Evolutionary conservation across 352 stramenopile genomes (phyloP).

Genomic region (Pythium utonaiense): DNA sequence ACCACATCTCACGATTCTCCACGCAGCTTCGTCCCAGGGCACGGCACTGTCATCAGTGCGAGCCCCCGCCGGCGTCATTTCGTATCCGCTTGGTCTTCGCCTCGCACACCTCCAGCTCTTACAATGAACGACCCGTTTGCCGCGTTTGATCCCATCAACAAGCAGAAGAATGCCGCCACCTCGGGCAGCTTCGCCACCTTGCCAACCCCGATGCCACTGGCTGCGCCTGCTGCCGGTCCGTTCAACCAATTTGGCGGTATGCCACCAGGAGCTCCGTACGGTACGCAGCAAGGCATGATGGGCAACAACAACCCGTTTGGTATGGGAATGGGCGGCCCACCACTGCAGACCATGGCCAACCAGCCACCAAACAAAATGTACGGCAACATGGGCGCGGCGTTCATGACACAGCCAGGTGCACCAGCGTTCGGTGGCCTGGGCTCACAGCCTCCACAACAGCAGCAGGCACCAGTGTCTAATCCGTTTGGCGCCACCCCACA

Average conservation of each 20-base stretch:
- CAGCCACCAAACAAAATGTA: constrained; percentile 22
- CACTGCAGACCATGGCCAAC: constrained; percentile 21
- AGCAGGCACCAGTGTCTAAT: constrained; percentile 5
- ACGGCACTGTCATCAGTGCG: neutral
- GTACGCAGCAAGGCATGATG: constrained; percentile 7
- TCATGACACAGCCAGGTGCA: constrained; percentile 60
- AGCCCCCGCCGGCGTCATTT: constrained; percentile 11
- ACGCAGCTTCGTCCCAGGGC: neutral
- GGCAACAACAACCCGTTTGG: constrained; percentile 18
- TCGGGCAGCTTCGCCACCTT: constrained; percentile 20
- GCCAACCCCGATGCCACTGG: constrained; percentile 22
- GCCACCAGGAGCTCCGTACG: constrained; percentile 32
- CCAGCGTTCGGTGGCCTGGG: constrained; percentile 41
- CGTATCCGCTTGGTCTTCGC: neutral
- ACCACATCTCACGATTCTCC: neutral
- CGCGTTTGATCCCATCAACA: constrained; percentile 46
- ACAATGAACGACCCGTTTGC: constrained; percentile 68
- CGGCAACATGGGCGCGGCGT: constrained; percentile 38
- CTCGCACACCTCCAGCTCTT: neutral
- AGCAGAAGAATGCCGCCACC: constrained; percentile 29
- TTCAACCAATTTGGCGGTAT: constrained; percentile 26
- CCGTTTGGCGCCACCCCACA: constrained; percentile 11
- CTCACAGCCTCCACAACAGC: constrained; percentile 23
- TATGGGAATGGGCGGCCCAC: constrained; percentile 12
- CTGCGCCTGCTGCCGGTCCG: constrained; percentile 20